Conservation (phyloP, 2,329 filamentous ascomycete genomes). For the Colletotrichum cordylinicola region DNA sequence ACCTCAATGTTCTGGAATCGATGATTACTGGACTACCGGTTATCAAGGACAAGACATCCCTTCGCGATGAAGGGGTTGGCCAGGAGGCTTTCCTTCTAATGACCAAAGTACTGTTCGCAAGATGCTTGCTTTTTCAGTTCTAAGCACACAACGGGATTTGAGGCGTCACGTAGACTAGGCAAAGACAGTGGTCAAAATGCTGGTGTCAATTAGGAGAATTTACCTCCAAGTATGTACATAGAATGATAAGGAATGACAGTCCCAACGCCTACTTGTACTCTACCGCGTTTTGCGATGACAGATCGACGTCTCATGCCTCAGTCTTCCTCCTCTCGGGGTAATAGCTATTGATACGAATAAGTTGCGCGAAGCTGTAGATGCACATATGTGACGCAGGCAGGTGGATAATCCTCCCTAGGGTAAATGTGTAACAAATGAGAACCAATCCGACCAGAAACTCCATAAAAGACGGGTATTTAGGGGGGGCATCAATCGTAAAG, state of each 20-base stretch:
- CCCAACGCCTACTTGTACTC: background rate
- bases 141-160: background rate
- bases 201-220: background rate
- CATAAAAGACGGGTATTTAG: conserved; percentile 22
- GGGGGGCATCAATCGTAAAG: conserved; percentile 21
- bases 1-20: background rate
- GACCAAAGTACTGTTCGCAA: background rate
- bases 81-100: background rate
- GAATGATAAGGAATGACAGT: background rate
- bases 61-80: background rate
- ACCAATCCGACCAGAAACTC: conserved; percentile 4
- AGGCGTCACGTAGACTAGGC: background rate
- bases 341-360: background rate
- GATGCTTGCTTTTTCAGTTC: background rate
- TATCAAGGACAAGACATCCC: background rate
- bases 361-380: background rate
- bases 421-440: background rate
- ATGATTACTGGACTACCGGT: background rate
- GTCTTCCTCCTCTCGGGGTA: background rate
- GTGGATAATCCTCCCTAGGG: background rate
- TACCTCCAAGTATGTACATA: conserved; percentile 2
- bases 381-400: background rate
- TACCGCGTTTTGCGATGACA: background rate
- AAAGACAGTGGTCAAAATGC: background rate
- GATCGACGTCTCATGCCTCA: background rate